phyloP scores from a whole-genome alignment of 2,329 filamentous ascomycete species.

The Dothideomycetidae sp. region DNA sequence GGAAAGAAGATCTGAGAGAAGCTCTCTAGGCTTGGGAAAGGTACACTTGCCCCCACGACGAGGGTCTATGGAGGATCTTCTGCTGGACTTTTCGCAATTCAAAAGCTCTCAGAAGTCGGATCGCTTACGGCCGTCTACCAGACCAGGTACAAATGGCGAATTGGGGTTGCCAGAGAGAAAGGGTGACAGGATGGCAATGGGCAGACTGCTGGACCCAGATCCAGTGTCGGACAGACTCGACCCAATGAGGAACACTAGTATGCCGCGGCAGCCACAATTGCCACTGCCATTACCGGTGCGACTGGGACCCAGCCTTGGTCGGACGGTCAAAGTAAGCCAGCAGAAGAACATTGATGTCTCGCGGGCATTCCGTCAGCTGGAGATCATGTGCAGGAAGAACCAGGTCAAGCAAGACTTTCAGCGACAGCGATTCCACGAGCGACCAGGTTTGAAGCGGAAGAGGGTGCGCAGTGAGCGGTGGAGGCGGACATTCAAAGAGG shows the following conservation, averaged over 20 bases:
- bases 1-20: neutral
- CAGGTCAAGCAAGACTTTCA: conserved; percentile 41
- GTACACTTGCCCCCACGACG: neutral
- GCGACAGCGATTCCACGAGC: conserved; percentile 57
- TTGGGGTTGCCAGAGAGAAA: too few species aligned
- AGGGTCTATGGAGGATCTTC: neutral
- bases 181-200: neutral
- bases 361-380: conserved; percentile 32
- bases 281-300: conserved; percentile 16
- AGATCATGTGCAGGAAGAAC: conserved; percentile 38
- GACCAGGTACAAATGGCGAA: too few species aligned
- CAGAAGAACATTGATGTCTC: conserved; percentile 31
- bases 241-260: conserved; percentile 6
- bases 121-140: too few species aligned
- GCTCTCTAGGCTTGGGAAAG: neutral
- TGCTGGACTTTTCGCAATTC: neutral
- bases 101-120: too few species aligned
- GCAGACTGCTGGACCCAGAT: neutral
- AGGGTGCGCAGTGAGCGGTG: conserved; percentile 68
- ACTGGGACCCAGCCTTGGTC: conserved; percentile 27
- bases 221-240: conserved; percentile 10
- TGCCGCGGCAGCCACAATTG: conserved; percentile 1
- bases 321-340: conserved; percentile 25
- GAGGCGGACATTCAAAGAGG: conserved; percentile 59
- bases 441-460: conserved; percentile 62